Evolutionary conservation across 78 protist species (phyloP).

Genomic region (Cavenderia fasciculata): DNA sequence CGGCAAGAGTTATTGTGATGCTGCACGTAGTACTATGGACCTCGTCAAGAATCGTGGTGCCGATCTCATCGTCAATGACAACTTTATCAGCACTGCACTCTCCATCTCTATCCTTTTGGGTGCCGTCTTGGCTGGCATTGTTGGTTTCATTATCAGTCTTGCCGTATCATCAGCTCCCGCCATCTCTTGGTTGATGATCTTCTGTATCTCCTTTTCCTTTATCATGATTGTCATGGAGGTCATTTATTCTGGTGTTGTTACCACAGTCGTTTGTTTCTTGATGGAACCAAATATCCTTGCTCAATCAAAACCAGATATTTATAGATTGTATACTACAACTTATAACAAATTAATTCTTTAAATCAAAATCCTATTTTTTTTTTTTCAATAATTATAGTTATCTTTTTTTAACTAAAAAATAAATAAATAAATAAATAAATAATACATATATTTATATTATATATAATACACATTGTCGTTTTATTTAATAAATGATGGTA

Average conservation of each 20-base stretch:
- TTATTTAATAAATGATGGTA: no score
- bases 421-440: no score
- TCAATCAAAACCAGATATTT: slow-evolving; percentile 50
- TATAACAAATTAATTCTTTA: slow-evolving; percentile 13
- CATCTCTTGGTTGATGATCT: neutral
- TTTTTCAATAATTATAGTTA: no score
- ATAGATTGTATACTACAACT: slow-evolving; percentile 7
- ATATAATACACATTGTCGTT: no score
- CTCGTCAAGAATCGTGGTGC: slow-evolving; percentile 69
- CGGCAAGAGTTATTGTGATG: slow-evolving; percentile 81
- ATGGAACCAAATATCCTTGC: slow-evolving; percentile 70
- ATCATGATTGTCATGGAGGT: slow-evolving; percentile 12
- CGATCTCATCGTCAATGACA: slow-evolving; percentile 70
- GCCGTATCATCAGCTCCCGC: neutral
- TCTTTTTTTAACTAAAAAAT: no score
- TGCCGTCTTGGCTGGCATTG: neutral
- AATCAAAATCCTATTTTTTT: no score
- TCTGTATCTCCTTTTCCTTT: slow-evolving; percentile 4
- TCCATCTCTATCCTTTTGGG: slow-evolving; percentile 16
- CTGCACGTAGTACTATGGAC: slow-evolving; percentile 75
- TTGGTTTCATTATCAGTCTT: slow-evolving; percentile 23
- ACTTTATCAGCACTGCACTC: slow-evolving; percentile 30
- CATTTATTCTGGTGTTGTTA: slow-evolving; percentile 75
- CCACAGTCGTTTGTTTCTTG: slow-evolving; percentile 87
- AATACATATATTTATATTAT: no score